Evolutionary conservation across 2,329 filamentous ascomycete genomes (phyloP).

Genomic region (Diaporthe sp.): DNA sequence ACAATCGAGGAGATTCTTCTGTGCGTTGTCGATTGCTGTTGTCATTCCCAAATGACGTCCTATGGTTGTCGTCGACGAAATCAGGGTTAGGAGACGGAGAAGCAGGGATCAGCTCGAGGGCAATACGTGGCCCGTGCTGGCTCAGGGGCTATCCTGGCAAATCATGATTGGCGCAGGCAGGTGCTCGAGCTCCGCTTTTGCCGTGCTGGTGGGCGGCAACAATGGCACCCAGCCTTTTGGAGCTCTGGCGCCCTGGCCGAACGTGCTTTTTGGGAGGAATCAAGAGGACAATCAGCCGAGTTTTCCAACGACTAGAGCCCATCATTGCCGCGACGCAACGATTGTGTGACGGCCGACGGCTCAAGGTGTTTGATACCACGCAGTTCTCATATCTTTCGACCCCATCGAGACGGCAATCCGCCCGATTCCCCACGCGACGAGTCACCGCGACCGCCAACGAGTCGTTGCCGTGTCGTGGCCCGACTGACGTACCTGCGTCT

Average conservation of each 20-base stretch:
- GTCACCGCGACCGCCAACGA: constrained; percentile 13
- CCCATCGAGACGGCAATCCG: neutral
- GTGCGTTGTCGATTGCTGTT: neutral
- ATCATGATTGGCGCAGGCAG: constrained; percentile 30
- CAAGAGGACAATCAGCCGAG: constrained; percentile 34
- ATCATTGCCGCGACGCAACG: constrained; percentile 23
- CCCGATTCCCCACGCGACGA: constrained; percentile 23
- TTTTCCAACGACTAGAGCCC: constrained; percentile 19
- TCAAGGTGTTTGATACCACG: neutral
- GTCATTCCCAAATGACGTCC: neutral
- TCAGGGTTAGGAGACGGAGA: neutral
- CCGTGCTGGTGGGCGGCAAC: constrained; percentile 28
- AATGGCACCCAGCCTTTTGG: constrained; percentile 16
- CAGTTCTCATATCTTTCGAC: neutral
- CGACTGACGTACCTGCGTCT: constrained; percentile 36
- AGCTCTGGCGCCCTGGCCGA: constrained; percentile 29
- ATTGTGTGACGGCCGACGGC: constrained; percentile 25
- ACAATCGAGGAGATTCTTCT: too few species aligned
- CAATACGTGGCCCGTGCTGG: constrained; percentile 26
- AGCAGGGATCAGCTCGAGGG: constrained; percentile 16
- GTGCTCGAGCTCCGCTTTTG: constrained; percentile 27
- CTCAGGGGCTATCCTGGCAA: constrained; percentile 32
- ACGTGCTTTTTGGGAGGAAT: constrained; percentile 32
- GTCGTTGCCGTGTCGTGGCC: constrained; percentile 28
- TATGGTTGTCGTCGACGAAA: neutral